Percentiles rank a stretch among this genome's conserved stretches.
Conservation (phyloP, 2,329 filamentous ascomycete species). For the Cadophora luteo-olivacea region DNA sequence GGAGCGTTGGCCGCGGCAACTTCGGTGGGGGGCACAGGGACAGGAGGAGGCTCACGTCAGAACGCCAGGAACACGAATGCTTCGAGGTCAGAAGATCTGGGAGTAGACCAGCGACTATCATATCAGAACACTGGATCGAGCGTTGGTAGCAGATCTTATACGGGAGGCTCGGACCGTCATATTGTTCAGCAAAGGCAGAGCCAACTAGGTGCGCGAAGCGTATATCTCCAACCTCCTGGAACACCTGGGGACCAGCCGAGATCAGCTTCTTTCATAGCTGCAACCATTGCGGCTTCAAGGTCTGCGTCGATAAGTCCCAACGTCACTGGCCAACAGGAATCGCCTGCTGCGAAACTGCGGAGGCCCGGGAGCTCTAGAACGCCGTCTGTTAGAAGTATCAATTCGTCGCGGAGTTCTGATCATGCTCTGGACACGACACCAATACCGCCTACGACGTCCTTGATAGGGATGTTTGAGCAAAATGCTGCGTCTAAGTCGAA, state of each 20-base stretch:
- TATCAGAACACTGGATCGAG: constrained; percentile 35
- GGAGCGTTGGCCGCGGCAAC: constrained; percentile 54
- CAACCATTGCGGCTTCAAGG: constrained; percentile 66
- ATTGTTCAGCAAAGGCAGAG: constrained; percentile 26
- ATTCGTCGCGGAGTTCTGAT: constrained; percentile 36
- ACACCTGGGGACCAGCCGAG: constrained; percentile 41
- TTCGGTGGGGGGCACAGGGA: constrained; percentile 43
- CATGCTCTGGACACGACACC: constrained; percentile 60
- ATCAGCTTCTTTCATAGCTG: constrained; percentile 67
- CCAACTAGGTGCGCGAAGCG: constrained; percentile 26
- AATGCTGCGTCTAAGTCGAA: constrained; percentile 39
- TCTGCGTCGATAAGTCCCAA: constrained; percentile 60
- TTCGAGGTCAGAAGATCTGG: constrained; percentile 43
- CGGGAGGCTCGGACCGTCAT: constrained; percentile 28
- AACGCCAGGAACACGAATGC: constrained; percentile 14
- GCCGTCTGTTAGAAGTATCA: constrained; percentile 33
- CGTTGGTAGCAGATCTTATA: constrained; percentile 28
- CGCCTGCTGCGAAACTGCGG: constrained; percentile 16
- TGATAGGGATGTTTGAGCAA: constrained; percentile 74
- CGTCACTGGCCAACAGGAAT: constrained; percentile 42
- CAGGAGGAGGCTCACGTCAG: constrained; percentile 19
- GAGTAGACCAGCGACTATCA: constrained; percentile 19
- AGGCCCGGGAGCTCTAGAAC: constrained; percentile 22
- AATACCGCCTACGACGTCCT: constrained; percentile 66
- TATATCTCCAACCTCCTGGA: constrained; percentile 34